Evolutionary conservation across 176 grass and related monocot genomes (phyloP), one percentile per base, ranked within the genome.

Genomic region (Areca catechu): DNA sequence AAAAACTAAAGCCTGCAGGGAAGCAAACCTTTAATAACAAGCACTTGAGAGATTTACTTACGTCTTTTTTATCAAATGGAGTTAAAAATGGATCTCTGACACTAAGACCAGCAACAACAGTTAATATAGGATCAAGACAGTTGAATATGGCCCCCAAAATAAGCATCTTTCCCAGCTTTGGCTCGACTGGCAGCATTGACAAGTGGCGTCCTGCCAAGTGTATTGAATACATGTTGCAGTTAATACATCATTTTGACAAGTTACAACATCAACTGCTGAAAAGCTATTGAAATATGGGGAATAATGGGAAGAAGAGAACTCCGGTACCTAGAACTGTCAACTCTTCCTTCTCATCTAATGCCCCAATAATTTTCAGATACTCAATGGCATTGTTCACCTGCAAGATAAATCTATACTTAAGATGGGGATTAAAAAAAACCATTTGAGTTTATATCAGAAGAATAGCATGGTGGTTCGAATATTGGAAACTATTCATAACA

Each of bases 381-480:
- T 98, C 93, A 28, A 98, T 85, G 49, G 93, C 87, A 78, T 98
- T 97, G 88, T 98, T 81, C 20, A 98, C 93, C 93, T 98, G 70
- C 68, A 77, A 48, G 24, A 57, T 15, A 52, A 16, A 52, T 43
- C 9, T 43, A 43, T 43, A 43, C 7, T 43, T 43, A 43, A 12
- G 10, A 43, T 43, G 34, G 34, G 34, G 9, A 12, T 12, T 12
- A 2, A 37, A 43, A 12, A 43, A 43, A 12, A 2, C 9, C 9
- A 43, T 43, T 43, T 43, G 10, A 43, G 34, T 43, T 43, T 43
- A 43, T 12, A 43, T 7, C 34, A 43, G 34, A 43, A 14, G 7
- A 43, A 43, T 43, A 14, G 34, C 7, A 43, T 43, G 34, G 34
- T 14, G 9, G 34, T 43, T 43, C 34, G 34, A 43, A 43, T 43